Evolutionary conservation across 495 filamentous ascomycete genomes (phyloP).

Genomic region (Penicillium cosmopolitanum): DNA sequence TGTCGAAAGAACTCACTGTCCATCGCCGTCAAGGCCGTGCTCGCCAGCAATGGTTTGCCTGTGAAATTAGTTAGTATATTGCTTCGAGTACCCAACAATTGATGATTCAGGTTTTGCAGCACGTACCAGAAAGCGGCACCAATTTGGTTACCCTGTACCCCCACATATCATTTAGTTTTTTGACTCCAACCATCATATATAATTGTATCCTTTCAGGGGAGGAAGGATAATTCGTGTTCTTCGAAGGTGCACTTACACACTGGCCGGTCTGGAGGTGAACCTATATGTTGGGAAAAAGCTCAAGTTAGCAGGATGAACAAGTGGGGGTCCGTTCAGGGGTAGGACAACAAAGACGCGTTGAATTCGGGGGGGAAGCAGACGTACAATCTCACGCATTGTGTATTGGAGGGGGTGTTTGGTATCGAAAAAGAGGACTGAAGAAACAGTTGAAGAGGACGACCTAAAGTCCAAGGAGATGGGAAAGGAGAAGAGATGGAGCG

Average conservation of each 20-base stretch:
- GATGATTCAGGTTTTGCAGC: slow-evolving; percentile 18
- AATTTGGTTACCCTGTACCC: slow-evolving; percentile 94
- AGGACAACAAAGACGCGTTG: slow-evolving; percentile 43
- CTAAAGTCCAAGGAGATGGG: slow-evolving; percentile 30
- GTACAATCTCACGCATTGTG: slow-evolving; percentile 96
- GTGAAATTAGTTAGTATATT: slow-evolving; percentile 37
- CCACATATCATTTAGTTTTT: slow-evolving; percentile 34
- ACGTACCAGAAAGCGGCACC: slow-evolving; percentile 98
- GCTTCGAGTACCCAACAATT: slow-evolving; percentile 23
- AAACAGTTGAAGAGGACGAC: slow-evolving; percentile 25
- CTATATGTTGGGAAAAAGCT: slow-evolving; percentile 56
- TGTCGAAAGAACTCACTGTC: slow-evolving; percentile 65
- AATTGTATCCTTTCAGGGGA: no score
- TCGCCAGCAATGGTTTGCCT: slow-evolving; percentile 98
- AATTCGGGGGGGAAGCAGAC: slow-evolving; percentile 43
- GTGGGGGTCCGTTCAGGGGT: slow-evolving; percentile 52
- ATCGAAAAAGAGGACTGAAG: slow-evolving; percentile 16
- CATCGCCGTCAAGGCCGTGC: slow-evolving; percentile 97
- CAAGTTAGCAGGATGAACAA: slow-evolving; percentile 44
- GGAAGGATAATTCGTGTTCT: not conserved
- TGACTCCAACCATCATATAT: not conserved
- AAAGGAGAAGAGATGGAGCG: slow-evolving; percentile 36
- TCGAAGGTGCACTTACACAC: slow-evolving; percentile 68
- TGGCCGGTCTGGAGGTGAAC: slow-evolving; percentile 99
- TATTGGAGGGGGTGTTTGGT: slow-evolving; percentile 44